Evolutionary conservation across 1,284 basidiomycete genomes (phyloP), one percentile per base, ranked within the genome.

Genomic region (Trichosporon asahii): DNA sequence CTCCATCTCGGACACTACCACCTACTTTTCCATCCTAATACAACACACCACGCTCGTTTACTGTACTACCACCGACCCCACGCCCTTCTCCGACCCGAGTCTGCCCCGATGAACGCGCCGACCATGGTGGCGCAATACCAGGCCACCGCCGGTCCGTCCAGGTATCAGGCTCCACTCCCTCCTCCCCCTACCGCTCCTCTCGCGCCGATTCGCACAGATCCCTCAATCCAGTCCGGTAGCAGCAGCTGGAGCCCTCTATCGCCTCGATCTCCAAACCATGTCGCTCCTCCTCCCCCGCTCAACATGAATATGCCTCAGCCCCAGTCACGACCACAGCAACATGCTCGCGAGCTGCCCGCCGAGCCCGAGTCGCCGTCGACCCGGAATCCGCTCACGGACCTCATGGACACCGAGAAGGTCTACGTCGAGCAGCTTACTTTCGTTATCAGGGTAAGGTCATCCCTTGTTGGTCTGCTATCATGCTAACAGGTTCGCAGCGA

Each of bases 391-490:
- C 87, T 99, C 71, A 88, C 88, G 14, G 96, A 99, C 84, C 89
- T 99, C 73, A 91, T 98, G 74, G 92, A 96, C 77, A 96, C 93
- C 9, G 97, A 99, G 85, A 93, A 90, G 83, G 81, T 87, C 35
- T 99, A 97, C 84, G 93, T 98, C n/a, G 93, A 95, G 44, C 88
- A 94, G 76, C 85, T 99, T 55, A 90, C 93, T 25, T 90, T 91
- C 65, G 89, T 98, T 76, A 97, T 99, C 77, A 89, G 94, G 78
- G 95, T 95, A 33, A 61, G 57, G 27, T 33, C n/a, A 35, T 29
- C n/a, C n/a, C n/a, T n/a, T n/a, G n/a, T n/a, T n/a, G n/a, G 12
- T 27, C 46, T 37, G 25, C 15, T 25, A 74, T 25, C 78, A 14
- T 25, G 65, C 69, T 73, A 60, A 73, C 69, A 23, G 3, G 9